Conservation (phyloP, 768 basidiomycete species). For the Mycena metata region DNA sequence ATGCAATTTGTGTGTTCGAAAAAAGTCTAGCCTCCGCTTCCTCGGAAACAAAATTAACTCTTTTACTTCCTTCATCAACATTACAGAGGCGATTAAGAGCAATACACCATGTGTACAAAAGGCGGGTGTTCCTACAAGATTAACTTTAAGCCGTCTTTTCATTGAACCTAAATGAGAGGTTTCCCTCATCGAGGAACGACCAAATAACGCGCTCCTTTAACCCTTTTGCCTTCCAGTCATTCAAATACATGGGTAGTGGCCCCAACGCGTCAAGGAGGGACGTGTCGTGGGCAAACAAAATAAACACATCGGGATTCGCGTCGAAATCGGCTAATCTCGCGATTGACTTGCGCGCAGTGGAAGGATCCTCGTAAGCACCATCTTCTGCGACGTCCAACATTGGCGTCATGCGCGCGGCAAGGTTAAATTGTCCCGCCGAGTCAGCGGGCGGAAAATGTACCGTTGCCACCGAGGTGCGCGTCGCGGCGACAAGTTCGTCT, state of each 20-base stretch:
- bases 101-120: too few relatives aligned
- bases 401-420: constrained; percentile 19
- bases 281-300: constrained; percentile 39
- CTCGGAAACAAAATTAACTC: too few relatives aligned
- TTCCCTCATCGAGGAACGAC: constrained; percentile 7
- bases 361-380: constrained; percentile 27
- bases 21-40: too few relatives aligned
- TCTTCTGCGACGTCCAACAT: constrained; percentile 22
- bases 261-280: constrained; percentile 30
- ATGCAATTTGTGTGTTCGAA: too few relatives aligned
- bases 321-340: constrained; percentile 34
- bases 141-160: too few relatives aligned
- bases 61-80: too few relatives aligned
- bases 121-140: too few relatives aligned
- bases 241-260: constrained; percentile 28
- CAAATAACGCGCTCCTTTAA: constrained; percentile 33
- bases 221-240: constrained; percentile 39
- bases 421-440: constrained; percentile 18
- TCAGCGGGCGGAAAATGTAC: constrained; percentile 19
- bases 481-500: constrained; percentile 12
- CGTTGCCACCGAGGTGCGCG: constrained; percentile 20
- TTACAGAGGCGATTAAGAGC: too few relatives aligned
- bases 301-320: constrained; percentile 37
- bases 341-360: constrained; percentile 24
- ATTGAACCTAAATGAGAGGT: constrained; percentile 7